Percentiles rank a stretch among this genome's conserved stretches.
These are phyloP conservation scores for Nicotiana rustica DNA, from an alignment of 305 asterid species.

Conservation along the genomic window DNA sequence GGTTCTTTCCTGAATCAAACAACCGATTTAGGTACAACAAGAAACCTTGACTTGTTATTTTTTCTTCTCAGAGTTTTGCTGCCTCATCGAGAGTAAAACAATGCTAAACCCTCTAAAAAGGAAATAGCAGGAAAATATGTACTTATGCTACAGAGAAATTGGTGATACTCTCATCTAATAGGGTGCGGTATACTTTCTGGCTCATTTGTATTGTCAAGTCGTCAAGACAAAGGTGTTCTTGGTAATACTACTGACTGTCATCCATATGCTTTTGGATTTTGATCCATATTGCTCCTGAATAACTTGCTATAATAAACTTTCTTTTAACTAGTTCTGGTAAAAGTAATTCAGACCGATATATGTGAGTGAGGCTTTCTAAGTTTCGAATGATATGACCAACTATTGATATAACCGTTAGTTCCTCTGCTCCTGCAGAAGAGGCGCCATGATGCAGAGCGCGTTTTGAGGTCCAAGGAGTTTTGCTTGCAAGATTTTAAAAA, in stretches of 20 bases:
- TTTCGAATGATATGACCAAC: conserved; percentile 24
- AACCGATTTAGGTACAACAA: neutral
- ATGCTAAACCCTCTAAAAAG: neutral
- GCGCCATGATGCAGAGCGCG: conserved; percentile 57
- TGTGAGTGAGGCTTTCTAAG: neutral
- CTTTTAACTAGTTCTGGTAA: neutral
- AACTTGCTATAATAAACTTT: conserved; percentile 8
- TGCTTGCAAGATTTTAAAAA: conserved; percentile 70
- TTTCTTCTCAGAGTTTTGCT: conserved; percentile 28
- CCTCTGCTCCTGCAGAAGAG: conserved; percentile 56
- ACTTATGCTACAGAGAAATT: conserved; percentile 31
- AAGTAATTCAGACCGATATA: neutral
- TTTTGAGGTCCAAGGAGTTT: conserved; percentile 59
- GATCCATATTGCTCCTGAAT: neutral
- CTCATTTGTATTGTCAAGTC: conserved; percentile 16
- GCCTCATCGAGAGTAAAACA: conserved; percentile 13
- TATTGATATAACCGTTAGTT: conserved; percentile 37
- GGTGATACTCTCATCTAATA: conserved; percentile 7
- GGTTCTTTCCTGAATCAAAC: conserved; percentile 28
- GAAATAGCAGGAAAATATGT: neutral
- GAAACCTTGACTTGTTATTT: conserved; percentile 24
- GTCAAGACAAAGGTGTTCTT: conserved; percentile 23
- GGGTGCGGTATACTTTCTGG: conserved; percentile 25
- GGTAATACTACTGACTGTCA: neutral
- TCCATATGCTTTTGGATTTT: conserved; percentile 2